Conservation (phyloP, 192 early-diverging fungal species). For the Pilobolus umbonatus region DNA sequence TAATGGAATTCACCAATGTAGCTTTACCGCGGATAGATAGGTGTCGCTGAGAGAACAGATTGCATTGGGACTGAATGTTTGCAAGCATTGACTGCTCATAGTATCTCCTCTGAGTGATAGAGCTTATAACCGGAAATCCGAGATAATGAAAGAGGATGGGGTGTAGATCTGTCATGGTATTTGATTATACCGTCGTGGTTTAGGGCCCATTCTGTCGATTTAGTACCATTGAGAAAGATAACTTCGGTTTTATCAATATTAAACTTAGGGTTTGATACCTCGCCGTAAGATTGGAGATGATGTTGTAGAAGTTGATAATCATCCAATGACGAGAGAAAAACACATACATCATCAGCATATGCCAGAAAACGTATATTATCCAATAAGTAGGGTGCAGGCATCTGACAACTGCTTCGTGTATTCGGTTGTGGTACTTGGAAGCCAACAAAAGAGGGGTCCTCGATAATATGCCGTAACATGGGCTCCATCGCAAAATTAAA, state of each 20-base stretch:
- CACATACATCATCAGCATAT: neutral
- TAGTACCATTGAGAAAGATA: neutral
- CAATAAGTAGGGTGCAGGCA: neutral
- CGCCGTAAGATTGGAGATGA: neutral
- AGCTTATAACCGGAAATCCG: neutral
- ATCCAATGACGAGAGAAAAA: neutral
- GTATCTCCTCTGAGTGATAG: neutral
- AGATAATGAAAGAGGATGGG: neutral
- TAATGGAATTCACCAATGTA: neutral
- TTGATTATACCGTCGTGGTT: neutral
- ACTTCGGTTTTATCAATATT: conserved; percentile 5
- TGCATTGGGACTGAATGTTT: neutral
- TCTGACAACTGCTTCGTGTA: neutral
- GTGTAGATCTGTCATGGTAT: neutral
- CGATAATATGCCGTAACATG: neutral
- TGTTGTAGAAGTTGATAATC: neutral
- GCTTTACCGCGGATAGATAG: neutral
- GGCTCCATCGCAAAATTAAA: conserved; percentile 32
- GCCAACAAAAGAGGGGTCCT: neutral
- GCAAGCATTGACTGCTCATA: neutral
- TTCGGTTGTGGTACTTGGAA: neutral
- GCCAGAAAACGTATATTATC: neutral
- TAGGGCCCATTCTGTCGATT: neutral
- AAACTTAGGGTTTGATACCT: neutral
- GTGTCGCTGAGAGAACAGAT: neutral